phyloP scores from a whole-genome alignment of 2,329 filamentous ascomycete genomes.

The Trichoderma aggressivum region DNA sequence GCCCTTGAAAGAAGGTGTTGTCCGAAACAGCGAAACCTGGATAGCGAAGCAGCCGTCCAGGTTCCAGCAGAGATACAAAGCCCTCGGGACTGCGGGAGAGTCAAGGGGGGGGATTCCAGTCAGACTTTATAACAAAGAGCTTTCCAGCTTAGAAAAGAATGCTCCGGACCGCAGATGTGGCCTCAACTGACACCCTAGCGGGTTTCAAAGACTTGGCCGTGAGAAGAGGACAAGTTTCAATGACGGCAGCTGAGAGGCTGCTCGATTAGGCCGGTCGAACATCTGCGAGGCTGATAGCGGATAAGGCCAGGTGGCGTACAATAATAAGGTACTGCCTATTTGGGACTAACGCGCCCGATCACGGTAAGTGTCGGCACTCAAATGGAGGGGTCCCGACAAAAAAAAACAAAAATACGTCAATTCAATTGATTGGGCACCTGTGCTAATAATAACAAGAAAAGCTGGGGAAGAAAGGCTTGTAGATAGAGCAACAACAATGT shows the following conservation, averaged over 20 bases:
- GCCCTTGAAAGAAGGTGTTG: not conserved
- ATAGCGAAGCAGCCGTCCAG: conserved; percentile 9
- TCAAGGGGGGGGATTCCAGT: not conserved
- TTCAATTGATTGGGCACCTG: not conserved
- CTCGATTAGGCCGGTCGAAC: not conserved
- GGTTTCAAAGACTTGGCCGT: conserved; percentile 12
- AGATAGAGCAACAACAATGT: not conserved
- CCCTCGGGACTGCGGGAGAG: not conserved
- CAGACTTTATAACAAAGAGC: conserved; percentile 10
- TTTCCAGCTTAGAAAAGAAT: conserved; percentile 19
- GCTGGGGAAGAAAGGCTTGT: not conserved
- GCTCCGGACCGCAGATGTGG: conserved; percentile 34
- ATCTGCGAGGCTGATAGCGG: conserved; percentile 19
- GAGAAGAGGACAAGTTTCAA: conserved; percentile 38
- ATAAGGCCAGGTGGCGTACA: conserved; percentile 15
- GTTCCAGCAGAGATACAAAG: not conserved
- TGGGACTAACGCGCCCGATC: conserved; percentile 15
- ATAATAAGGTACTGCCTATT: not conserved
- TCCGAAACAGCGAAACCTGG: conserved; percentile 19
- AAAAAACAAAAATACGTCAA: no score
- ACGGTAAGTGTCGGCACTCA: conserved; percentile 13
- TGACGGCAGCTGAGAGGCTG: conserved; percentile 16
- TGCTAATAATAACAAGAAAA: not conserved
- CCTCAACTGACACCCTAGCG: conserved; percentile 28
- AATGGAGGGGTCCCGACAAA: conserved; percentile 1